Conservation (phyloP, 176 grass and related monocot genomes). For the Musa itinerans region DNA sequence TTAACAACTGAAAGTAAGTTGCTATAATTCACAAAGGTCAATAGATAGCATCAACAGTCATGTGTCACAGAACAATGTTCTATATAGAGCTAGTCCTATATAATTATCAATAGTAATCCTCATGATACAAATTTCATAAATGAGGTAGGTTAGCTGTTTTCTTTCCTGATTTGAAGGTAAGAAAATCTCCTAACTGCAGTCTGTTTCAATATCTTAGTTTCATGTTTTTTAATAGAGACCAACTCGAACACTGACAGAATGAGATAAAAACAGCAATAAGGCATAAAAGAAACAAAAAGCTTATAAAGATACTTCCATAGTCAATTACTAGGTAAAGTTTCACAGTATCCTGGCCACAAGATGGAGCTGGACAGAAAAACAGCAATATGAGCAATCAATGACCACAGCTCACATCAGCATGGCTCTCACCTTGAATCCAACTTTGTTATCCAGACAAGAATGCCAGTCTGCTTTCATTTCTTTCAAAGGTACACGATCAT, state of each 20-base stretch:
- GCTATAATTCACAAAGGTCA: not conserved
- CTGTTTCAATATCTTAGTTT: not conserved
- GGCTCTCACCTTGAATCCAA: conserved; percentile 66
- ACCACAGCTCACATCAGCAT: not conserved
- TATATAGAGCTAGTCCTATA: not conserved
- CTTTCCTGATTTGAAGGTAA: too few species aligned
- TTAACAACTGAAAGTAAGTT: not conserved
- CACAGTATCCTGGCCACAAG: not conserved
- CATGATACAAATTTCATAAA: not conserved
- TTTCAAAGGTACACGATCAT: conserved; percentile 81
- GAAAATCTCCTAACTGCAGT: not conserved
- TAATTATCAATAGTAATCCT: not conserved
- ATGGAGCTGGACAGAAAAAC: not conserved
- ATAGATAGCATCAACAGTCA: not conserved
- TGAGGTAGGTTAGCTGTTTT: not conserved
- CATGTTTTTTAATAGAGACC: not conserved
- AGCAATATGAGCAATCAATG: not conserved
- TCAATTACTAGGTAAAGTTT: not conserved
- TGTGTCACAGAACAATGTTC: too few species aligned
- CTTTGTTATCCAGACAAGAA: conserved; percentile 61
- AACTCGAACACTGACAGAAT: not conserved
- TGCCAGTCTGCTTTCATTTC: conserved; percentile 95
- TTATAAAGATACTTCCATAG: not conserved
- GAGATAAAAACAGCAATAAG: not conserved
- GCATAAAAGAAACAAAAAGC: not conserved